Percentiles rank a stretch among this genome's conserved stretches.
These are phyloP conservation scores for Baorangia bicolor DNA, from an alignment of 768 basidiomycete genomes.

Conservation along the genomic window DNA sequence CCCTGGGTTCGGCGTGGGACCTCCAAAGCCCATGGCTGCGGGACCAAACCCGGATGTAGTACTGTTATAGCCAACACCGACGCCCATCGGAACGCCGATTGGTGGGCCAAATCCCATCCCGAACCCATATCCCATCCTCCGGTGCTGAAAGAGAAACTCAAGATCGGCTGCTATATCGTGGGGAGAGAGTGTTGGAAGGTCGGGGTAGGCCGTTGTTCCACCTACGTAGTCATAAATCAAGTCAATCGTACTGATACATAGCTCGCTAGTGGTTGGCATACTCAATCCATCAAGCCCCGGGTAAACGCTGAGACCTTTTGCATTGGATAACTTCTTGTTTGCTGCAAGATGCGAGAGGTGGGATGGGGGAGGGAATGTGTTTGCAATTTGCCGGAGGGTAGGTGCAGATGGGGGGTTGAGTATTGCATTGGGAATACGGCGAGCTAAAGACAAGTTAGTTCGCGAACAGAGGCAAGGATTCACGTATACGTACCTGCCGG, in stretches of 20 bases:
- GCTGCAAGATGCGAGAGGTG: constrained; percentile 22
- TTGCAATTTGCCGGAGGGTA: constrained; percentile 65
- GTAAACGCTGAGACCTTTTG: constrained; percentile 17
- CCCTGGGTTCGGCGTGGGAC: constrained; percentile 9
- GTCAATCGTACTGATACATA: background rate
- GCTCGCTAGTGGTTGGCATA: constrained; percentile 10
- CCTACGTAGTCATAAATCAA: constrained; percentile 37
- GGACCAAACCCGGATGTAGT: constrained; percentile 19
- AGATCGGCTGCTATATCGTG: constrained; percentile 53
- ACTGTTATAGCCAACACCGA: constrained; percentile 16
- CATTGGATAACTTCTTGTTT: constrained; percentile 19
- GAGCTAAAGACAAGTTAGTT: constrained; percentile 35
- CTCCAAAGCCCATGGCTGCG: constrained; percentile 17
- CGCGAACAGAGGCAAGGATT: background rate
- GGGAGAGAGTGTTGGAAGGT: constrained; percentile 41
- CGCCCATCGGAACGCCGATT: constrained; percentile 20
- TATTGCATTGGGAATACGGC: constrained; percentile 58
- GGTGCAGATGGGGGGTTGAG: constrained; percentile 54
- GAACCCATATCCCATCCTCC: constrained; percentile 27
- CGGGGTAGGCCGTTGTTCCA: constrained; percentile 37
- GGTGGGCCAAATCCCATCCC: constrained; percentile 27
- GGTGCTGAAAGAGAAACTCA: constrained; percentile 51
- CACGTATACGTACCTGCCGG: constrained; percentile 56
- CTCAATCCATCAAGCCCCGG: constrained; percentile 22
- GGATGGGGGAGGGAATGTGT: constrained; percentile 50